Evolutionary conservation across 2,329 filamentous ascomycete genomes (phyloP).

Genomic region (Dendryphion nanum): DNA sequence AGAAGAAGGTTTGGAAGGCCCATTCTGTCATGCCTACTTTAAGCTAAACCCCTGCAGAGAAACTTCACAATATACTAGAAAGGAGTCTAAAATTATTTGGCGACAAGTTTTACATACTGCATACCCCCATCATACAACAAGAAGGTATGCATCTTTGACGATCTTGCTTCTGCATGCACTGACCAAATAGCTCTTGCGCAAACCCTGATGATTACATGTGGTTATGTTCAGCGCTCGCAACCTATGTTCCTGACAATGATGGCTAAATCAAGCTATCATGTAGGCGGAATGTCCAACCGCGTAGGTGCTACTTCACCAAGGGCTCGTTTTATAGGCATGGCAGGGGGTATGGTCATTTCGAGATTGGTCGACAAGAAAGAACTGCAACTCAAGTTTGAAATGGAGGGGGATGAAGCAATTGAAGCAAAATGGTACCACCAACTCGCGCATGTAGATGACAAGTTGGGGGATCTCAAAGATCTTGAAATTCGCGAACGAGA

Average conservation of each 20-base stretch:
- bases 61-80: slow-evolving; percentile 60
- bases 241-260: slow-evolving; percentile 67
- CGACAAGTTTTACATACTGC: slow-evolving; percentile 81
- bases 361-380: slow-evolving; percentile 64
- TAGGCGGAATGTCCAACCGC: slow-evolving; percentile 80
- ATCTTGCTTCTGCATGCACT: slow-evolving; percentile 14
- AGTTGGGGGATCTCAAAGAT: slow-evolving; percentile 48
- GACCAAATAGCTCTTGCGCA: slow-evolving; percentile 69
- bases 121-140: slow-evolving; percentile 81
- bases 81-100: slow-evolving; percentile 73
- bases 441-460: slow-evolving; percentile 63
- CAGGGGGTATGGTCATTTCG: slow-evolving; percentile 73
- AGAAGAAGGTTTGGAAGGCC: slow-evolving; percentile 46
- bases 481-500: slow-evolving; percentile 9
- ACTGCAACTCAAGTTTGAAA: slow-evolving; percentile 76
- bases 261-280: slow-evolving; percentile 69
- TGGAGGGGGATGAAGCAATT: slow-evolving; percentile 71
- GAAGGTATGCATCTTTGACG: slow-evolving; percentile 69
- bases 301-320: slow-evolving; percentile 72
- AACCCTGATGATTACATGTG: slow-evolving; percentile 71
- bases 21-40: slow-evolving; percentile 4
- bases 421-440: slow-evolving; percentile 75
- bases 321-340: slow-evolving; percentile 82
- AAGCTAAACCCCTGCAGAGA: slow-evolving; percentile 19
- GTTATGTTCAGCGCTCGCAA: slow-evolving; percentile 68